Base-by-base conservation (phyloP, 208 protist species). In the Leishmania turanica region DNA sequence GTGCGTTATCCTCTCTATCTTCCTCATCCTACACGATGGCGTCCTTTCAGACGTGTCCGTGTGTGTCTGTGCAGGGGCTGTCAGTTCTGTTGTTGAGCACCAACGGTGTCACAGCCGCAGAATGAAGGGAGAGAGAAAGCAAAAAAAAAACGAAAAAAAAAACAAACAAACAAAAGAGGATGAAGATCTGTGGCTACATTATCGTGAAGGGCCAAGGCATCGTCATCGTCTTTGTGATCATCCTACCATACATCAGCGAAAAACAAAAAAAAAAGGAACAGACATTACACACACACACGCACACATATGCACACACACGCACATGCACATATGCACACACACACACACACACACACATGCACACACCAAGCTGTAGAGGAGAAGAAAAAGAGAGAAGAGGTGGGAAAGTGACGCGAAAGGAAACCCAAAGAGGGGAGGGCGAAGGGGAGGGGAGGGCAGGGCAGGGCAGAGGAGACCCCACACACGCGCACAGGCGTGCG, bases 241-340 rank as follows among this genome's bases (percentile, higher is more conserved):
- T 69, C n/a, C n/a, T 81, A 75, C 56, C 47, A 82, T 81, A 73
- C 65, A 81, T 81, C 65, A 51, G 72, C 47, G 9, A 56, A 60
- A 9, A 74, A 74, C 31, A 53, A 75, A 81, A 9, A 74, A 74
- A 42, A 53, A 75, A 81, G 58, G 53, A 53, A 72, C 34, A 37
- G 31, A 79, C 40, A 47, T 21, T 53, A 72, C 34, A 78, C 11
- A 65, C 9, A 13, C 37, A 70, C 11, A 45, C 31, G 21, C 27
- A 4, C 27, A 34, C 21, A 2, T 3, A 65, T 3, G n/a, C 37
- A 70, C 37, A 34, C 34, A 37, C 1, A 37, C 34, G 3, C 9
- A n/a, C 37, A 70, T 53, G 72, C 34, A 78, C 11, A 45, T 0
- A 42, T 7, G 15, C 34, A 34, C 34, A 34, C 34, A 64, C 9